These are phyloP conservation scores for Vaccinium vitisidaea DNA, from an alignment of 148 eudicot species.

Conservation along the genomic window DNA sequence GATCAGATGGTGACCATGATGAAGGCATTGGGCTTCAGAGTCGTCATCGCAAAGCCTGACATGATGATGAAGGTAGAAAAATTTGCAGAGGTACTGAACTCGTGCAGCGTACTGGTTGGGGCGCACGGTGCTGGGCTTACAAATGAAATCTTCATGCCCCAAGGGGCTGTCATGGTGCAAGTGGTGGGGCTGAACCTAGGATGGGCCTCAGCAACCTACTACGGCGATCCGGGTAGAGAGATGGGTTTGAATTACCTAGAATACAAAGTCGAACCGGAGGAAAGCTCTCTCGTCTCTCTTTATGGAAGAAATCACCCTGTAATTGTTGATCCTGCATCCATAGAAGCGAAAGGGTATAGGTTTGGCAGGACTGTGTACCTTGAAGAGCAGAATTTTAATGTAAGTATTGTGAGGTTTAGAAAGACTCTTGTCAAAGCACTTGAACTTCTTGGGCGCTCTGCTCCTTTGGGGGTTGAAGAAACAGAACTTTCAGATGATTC, in stretches of 20 bases:
- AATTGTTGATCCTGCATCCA: conserved; percentile 31
- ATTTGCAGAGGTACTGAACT: conserved; percentile 38
- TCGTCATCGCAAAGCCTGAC: conserved; percentile 20
- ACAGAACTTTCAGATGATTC: neutral
- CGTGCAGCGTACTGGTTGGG: conserved; percentile 52
- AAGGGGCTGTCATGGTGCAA: conserved; percentile 53
- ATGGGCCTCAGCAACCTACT: conserved; percentile 45
- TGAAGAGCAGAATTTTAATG: conserved; percentile 48
- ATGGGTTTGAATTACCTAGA: conserved; percentile 56
- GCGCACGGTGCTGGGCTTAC: conserved; percentile 64
- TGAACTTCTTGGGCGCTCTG: conserved; percentile 24
- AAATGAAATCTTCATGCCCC: conserved; percentile 47
- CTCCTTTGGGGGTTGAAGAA: neutral
- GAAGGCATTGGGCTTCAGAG: conserved; percentile 43
- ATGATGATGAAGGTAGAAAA: conserved; percentile 26
- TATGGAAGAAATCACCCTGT: conserved; percentile 45
- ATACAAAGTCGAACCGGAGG: conserved; percentile 46
- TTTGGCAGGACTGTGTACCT: conserved; percentile 43
- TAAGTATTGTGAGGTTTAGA: conserved; percentile 42
- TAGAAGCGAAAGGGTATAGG: conserved; percentile 18
- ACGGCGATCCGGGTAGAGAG: conserved; percentile 34
- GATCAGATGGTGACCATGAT: conserved; percentile 39
- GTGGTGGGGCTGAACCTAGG: conserved; percentile 46
- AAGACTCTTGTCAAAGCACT: conserved; percentile 50
- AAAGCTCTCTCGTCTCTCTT: conserved; percentile 44